phyloP scores from a whole-genome alignment of 768 basidiomycete genomes.

The Boletus vinaceobasis region DNA sequence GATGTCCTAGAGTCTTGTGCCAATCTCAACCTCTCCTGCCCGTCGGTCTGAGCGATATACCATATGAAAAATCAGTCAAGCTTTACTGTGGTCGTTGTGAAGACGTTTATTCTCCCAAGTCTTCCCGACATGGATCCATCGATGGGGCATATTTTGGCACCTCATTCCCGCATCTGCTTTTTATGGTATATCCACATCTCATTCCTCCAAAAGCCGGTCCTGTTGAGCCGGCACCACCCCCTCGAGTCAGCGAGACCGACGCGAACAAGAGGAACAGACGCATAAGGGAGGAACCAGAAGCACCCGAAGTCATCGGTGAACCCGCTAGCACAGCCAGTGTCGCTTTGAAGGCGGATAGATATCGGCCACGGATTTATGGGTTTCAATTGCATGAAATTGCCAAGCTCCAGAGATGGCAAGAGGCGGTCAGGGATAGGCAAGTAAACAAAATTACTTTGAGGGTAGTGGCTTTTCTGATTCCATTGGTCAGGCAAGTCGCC shows the following conservation, averaged over 20 bases:
- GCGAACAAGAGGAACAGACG: conserved; percentile 40
- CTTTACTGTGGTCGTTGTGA: conserved; percentile 98
- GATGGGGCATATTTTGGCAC: conserved; percentile 99
- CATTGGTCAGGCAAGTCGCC: conserved; percentile 40
- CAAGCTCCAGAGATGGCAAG: conserved; percentile 93
- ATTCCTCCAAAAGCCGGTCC: conserved; percentile 79
- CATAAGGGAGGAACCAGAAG: conserved; percentile 51
- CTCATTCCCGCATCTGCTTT: conserved; percentile 94
- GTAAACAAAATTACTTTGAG: not conserved
- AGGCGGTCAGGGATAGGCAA: conserved; percentile 83
- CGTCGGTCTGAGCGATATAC: conserved; percentile 94
- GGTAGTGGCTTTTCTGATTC: conserved; percentile 3
- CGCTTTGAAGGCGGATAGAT: conserved; percentile 87
- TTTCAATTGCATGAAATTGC: conserved; percentile 95
- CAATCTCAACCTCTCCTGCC: conserved; percentile 93
- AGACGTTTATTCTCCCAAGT: conserved; percentile 97
- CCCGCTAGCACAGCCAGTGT: conserved; percentile 73
- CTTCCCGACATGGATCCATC: conserved; percentile 93
- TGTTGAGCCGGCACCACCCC: conserved; percentile 32
- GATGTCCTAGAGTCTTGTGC: conserved; percentile 96
- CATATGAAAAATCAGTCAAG: conserved; percentile 98
- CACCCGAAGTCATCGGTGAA: conserved; percentile 57
- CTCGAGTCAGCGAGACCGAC: conserved; percentile 30
- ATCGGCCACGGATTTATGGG: conserved; percentile 92
- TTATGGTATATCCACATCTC: conserved; percentile 94